Base-by-base conservation (phyloP, 2,329 filamentous ascomycete species). In the Escovopsis sp. region DNA sequence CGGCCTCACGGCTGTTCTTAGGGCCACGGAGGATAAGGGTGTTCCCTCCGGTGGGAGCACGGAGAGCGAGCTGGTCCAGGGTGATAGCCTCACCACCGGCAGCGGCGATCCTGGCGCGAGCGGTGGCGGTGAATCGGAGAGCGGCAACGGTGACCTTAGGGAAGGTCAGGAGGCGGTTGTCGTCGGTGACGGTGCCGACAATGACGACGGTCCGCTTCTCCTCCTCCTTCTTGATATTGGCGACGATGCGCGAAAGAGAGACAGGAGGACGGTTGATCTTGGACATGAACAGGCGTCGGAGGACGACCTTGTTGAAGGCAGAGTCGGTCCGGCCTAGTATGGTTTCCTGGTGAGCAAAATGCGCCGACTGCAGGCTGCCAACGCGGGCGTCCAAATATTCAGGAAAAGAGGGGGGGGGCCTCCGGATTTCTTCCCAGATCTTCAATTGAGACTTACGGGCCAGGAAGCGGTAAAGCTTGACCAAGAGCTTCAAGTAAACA, bases 381-480 rank as follows among this genome's bases (percentile, higher is more conserved):
- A 25, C 7, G 21, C 3, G 21, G n/a, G n/a, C n/a, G n/a, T n/a
- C n/a, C n/a, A n/a, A 25, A 25, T 8, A 8, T 3, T 8, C 21
- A 8, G 21, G 21, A 25, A 25, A 8, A 25, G 3, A 5, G 21
- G 7, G 7, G 11, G 4, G n/a, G n/a, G n/a, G n/a, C n/a, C n/a
- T n/a, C n/a, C 13, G 15, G 7, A 31, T 5, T 38, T 39, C 34
- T 33, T 23, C 30, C 16, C 31, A 21, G 37, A 15, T 35, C 14
- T 28, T 21, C n/a, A 14, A 21, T 21, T 4, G 29, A 17, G 44
- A 78, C 79, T 67, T 84, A 92, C 86, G 84, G 58, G 85, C 79
- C 63, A 94, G 70, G 76, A 94, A 94, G 72, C 84, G 82, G 75
- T 94, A 94, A 37, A 94, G 81, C 80, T 94, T 94, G 66, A 94